Base-by-base conservation (phyloP, 73 alveolate species). In the Paramecium primaurelia region DNA sequence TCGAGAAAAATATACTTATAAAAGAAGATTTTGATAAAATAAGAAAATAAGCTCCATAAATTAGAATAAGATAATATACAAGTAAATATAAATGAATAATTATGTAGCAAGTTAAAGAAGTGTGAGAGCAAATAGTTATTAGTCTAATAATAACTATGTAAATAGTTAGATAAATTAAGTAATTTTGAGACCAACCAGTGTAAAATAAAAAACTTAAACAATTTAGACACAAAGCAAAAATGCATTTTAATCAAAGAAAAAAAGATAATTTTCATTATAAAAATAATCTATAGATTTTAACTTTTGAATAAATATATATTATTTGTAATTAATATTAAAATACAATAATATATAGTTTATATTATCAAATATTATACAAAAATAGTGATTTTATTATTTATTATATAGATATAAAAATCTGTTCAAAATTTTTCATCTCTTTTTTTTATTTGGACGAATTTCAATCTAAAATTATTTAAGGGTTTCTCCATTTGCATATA, bases 401-500 rank as follows among this genome's bases (percentile, higher is more conserved):
- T 49, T 49, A 54, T 18, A 54, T 54, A 54, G 11, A 54, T 54
- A 18, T 51, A 51, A 51, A 47, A 22, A 14, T 54, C 14, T 54
- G 69, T 54, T 54, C 69, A 54, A 54, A 54, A n/a, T 54, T 18
- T 54, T 5, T 64, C 84, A 64, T 64, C 30, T 64, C 88, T 75
- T 75, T 16, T 42, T 75, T 75, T 75, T 75, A 38, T 44, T 68
- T 5, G 88, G 88, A 30, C 88, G 58, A 16, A 75, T 42, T 75
- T 75, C 88, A 25, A 75, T 75, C 20, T 75, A 25, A 75, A 75
- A 75, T 36, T 36, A 5, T 20, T 75, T 75, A 0, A 75, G 25
- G 5, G 42, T 75, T 18, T 75, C 58, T 36, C 88, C 88, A 20
- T 75, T 75, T 36, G 88, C 88, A 75, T 75, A 75, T 36, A 75